Conservation (phyloP, 441 rosid species). For the Populus tomentosa region DNA sequence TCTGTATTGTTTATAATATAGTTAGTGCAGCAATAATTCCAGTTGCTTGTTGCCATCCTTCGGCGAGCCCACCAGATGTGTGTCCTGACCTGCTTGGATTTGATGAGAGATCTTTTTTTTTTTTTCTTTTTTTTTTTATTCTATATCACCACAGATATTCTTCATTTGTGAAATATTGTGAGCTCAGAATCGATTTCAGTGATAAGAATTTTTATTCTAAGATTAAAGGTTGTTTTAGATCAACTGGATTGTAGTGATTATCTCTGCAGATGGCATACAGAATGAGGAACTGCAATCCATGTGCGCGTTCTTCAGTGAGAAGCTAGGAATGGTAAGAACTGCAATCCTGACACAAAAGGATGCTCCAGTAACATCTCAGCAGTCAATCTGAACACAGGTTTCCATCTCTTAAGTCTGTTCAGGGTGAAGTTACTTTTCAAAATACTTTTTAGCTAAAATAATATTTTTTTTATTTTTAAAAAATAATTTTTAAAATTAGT, state of each 20-base stretch:
- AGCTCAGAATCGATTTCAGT: not conserved
- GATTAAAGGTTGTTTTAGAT: not conserved
- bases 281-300: too few species aligned
- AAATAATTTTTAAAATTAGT: too few species aligned
- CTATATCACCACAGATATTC: not conserved
- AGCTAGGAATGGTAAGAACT: not conserved
- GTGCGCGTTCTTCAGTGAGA: too few species aligned
- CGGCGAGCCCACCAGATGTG: conserved; percentile 13
- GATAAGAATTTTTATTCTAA: not conserved
- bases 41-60: conserved; percentile 35
- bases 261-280: not conserved
- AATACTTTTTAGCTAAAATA: too few species aligned
- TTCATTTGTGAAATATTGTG: conserved; percentile 9
- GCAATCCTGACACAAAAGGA: conserved; percentile 15
- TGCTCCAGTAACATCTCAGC: conserved; percentile 28
- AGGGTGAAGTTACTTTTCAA: too few species aligned
- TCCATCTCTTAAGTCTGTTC: not conserved
- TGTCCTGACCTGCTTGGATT: conserved; percentile 24
- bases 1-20: conserved; percentile 28
- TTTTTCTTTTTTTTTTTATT: too few species aligned
- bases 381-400: conserved; percentile 18
- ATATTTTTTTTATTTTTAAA: too few species aligned
- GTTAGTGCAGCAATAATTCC: conserved; percentile 46
- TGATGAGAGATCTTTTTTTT: conserved; percentile 5
- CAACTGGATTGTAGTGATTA: too few species aligned